Evolutionary conservation across 805 yeast species (phyloP).

Genomic region (Tetrapisispora phaffii): DNA sequence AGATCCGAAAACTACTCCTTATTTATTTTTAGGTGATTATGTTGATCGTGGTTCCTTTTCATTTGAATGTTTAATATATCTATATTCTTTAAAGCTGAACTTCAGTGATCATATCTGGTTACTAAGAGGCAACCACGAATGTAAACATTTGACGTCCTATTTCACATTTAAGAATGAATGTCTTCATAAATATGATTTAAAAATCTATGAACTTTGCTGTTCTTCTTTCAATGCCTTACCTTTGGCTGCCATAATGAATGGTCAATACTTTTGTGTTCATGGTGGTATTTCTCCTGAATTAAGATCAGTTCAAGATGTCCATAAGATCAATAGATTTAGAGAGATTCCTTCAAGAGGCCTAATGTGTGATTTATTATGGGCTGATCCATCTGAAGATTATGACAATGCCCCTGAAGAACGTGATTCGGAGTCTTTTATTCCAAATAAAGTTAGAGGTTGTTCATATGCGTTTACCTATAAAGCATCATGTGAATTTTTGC

Average conservation of each 20-base stretch:
- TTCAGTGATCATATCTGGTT: constrained; percentile 68
- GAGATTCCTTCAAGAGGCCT: constrained; percentile 91
- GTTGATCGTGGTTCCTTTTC: constrained; percentile 92
- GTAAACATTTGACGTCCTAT: constrained; percentile 84
- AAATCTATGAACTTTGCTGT: constrained; percentile 63
- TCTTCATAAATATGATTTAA: constrained; percentile 61
- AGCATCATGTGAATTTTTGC: constrained; percentile 72
- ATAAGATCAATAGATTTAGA: constrained; percentile 63
- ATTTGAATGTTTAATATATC: constrained; percentile 65
- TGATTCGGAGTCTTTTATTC: constrained; percentile 34
- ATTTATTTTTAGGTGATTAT: constrained; percentile 84
- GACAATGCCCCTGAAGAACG: constrained; percentile 48
- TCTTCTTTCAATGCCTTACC: constrained; percentile 80
- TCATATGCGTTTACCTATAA: constrained; percentile 80
- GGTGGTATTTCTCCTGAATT: constrained; percentile 92
- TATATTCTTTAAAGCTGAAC: constrained; percentile 70
- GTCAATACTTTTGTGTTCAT: constrained; percentile 90
- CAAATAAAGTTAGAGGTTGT: constrained; percentile 79
- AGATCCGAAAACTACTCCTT: constrained; percentile 64
- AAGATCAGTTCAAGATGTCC: constrained; percentile 56
- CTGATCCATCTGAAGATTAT: constrained; percentile 88
- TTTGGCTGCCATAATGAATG: constrained; percentile 85
- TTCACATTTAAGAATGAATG: constrained; percentile 91
- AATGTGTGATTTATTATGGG: constrained; percentile 93
- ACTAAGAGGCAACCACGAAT: constrained; percentile 91